phyloP scores from a whole-genome alignment of 2,329 filamentous ascomycete species.

The Westerdykella sp. region DNA sequence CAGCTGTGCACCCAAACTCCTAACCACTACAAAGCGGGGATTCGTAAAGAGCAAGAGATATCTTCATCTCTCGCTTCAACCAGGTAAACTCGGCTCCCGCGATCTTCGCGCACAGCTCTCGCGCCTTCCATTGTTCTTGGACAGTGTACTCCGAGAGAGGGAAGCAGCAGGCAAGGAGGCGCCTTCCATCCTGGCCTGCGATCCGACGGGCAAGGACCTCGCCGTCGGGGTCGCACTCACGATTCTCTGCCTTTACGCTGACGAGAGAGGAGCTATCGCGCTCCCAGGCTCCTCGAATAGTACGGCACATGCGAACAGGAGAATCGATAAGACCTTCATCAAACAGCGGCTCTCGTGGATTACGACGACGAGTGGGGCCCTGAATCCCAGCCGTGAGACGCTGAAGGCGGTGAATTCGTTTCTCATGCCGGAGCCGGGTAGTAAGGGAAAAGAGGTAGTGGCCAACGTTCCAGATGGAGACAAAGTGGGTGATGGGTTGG shows the following conservation, averaged over 20 bases:
- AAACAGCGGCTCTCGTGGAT: slow-evolving; percentile 75
- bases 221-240: slow-evolving; percentile 72
- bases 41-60: slow-evolving; percentile 40
- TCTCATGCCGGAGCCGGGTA: slow-evolving; percentile 54
- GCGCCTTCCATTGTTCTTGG: slow-evolving; percentile 53
- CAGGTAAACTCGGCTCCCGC: slow-evolving; percentile 74
- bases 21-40: slow-evolving; percentile 17
- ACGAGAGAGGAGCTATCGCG: slow-evolving; percentile 51
- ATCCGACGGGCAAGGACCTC: slow-evolving; percentile 72
- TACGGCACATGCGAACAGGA: not conserved
- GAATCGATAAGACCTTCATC: slow-evolving; percentile 68
- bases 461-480: not conserved
- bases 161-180: slow-evolving; percentile 1
- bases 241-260: slow-evolving; percentile 66
- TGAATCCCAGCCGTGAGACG: slow-evolving; percentile 77
- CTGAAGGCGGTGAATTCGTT: slow-evolving; percentile 89
- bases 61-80: slow-evolving; percentile 58
- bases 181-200: slow-evolving; percentile 50
- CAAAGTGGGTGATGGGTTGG: not conserved
- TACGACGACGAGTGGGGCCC: slow-evolving; percentile 68
- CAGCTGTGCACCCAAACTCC: slow-evolving; percentile 41
- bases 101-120: slow-evolving; percentile 67
- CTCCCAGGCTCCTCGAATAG: not conserved
- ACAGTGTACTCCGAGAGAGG: not conserved
- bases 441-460: not conserved